These are phyloP conservation scores for Verbena officinalis DNA, from an alignment of 257 asterid genomes.

Conservation along the genomic window DNA sequence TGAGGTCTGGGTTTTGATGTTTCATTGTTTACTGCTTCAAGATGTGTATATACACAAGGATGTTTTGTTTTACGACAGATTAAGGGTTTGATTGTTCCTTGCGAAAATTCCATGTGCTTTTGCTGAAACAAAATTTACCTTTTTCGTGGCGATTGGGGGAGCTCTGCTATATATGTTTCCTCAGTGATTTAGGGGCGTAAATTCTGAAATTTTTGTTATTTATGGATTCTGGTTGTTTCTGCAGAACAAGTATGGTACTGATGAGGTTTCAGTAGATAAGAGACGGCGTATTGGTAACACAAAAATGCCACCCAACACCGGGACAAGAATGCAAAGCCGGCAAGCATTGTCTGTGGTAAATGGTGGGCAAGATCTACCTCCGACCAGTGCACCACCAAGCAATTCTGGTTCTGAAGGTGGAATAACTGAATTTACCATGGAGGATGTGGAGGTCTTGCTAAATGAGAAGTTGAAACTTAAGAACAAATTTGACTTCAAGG, in stretches of 20 bases:
- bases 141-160: background rate
- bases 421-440: constrained; percentile 54
- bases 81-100: background rate
- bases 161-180: background rate
- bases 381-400: constrained; percentile 56
- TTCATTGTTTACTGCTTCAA: background rate
- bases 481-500: constrained; percentile 53
- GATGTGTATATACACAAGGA: background rate
- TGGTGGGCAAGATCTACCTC: constrained; percentile 59
- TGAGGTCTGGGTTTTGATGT: background rate
- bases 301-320: constrained; percentile 47
- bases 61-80: background rate
- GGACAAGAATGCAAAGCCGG: constrained; percentile 42
- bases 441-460: constrained; percentile 60
- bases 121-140: background rate
- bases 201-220: background rate
- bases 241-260: constrained; percentile 51
- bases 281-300: constrained; percentile 52
- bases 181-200: background rate
- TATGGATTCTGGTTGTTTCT: constrained; percentile 20
- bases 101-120: background rate
- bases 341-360: constrained; percentile 67
- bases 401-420: constrained; percentile 53
- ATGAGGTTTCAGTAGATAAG: constrained; percentile 58
- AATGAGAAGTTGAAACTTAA: constrained; percentile 55